These are phyloP conservation scores for Exophiala sideris DNA, from an alignment of 2,329 filamentous ascomycete species.

Conservation along the genomic window DNA sequence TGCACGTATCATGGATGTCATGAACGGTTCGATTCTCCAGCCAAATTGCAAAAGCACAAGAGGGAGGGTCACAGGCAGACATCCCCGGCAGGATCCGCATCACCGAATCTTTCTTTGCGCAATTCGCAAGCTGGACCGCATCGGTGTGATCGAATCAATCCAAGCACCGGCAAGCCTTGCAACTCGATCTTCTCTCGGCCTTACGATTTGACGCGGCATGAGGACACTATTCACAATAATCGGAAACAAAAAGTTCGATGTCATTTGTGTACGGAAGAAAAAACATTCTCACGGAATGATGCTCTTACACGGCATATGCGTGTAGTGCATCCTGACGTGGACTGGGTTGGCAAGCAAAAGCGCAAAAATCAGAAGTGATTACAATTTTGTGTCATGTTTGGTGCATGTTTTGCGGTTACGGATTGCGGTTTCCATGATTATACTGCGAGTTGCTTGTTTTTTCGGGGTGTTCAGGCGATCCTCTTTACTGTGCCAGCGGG, in stretches of 20 bases:
- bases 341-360: constrained; percentile 65
- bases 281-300: constrained; percentile 94
- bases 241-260: constrained; percentile 94
- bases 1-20: constrained; percentile 93
- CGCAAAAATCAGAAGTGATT: constrained; percentile 23
- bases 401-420: background rate
- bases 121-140: constrained; percentile 93
- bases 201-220: constrained; percentile 93
- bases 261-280: constrained; percentile 89
- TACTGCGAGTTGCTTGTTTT: too few species aligned
- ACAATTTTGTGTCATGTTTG: background rate
- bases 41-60: constrained; percentile 90
- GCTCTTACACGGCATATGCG: constrained; percentile 91
- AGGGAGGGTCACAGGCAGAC: constrained; percentile 82
- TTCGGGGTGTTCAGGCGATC: too few species aligned
- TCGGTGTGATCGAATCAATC: constrained; percentile 88
- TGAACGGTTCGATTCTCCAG: constrained; percentile 80
- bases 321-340: constrained; percentile 86
- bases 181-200: constrained; percentile 91
- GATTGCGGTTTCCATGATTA: too few species aligned
- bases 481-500: too few species aligned
- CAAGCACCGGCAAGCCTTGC: constrained; percentile 90
- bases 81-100: constrained; percentile 47
- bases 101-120: constrained; percentile 56
- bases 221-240: constrained; percentile 95